Percentiles rank a stretch among this genome's conserved stretches.
Conservation (phyloP, 148 eudicot species). For the Dianthus caryophyllus region DNA sequence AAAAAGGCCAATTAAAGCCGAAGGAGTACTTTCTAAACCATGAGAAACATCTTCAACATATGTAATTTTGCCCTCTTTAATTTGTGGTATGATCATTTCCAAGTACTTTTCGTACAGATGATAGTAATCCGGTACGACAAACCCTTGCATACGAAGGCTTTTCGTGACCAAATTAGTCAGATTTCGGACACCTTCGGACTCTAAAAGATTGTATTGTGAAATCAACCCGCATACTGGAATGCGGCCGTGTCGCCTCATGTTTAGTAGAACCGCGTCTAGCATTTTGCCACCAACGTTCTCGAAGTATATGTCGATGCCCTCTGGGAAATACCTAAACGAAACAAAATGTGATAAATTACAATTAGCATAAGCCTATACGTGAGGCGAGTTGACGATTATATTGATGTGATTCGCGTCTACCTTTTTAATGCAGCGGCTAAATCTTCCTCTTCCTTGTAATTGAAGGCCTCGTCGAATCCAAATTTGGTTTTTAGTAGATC, state of each 20-base stretch:
- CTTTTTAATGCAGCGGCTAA: conserved; percentile 42
- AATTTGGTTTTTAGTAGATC: conserved; percentile 38
- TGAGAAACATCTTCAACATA: conserved; percentile 32
- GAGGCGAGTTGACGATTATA: too few relatives aligned
- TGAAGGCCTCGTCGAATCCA: conserved; percentile 51
- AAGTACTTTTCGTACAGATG: conserved; percentile 32
- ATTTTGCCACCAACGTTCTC: conserved; percentile 58
- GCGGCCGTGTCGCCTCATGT: conserved; percentile 46
- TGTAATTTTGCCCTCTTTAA: conserved; percentile 26
- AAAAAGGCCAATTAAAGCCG: conserved; percentile 33
- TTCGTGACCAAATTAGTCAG: conserved; percentile 18
- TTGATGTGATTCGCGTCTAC: too few relatives aligned
- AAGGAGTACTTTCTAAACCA: conserved; percentile 36
- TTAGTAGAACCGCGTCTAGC: conserved; percentile 44
- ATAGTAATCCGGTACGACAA: conserved; percentile 23
- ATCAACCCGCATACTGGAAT: conserved; percentile 45
- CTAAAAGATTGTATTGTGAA: conserved; percentile 42
- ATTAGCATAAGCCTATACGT: neutral
- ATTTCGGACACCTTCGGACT: conserved; percentile 39
- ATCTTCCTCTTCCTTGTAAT: conserved; percentile 47
- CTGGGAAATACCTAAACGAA: conserved; percentile 42
- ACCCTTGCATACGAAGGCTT: conserved; percentile 34
- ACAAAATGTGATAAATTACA: too few relatives aligned
- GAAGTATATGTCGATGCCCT: conserved; percentile 50
- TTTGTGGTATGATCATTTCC: conserved; percentile 30